Evolutionary conservation across 345 rosid species (phyloP).

Genomic region (Bruguiera sexangula): DNA sequence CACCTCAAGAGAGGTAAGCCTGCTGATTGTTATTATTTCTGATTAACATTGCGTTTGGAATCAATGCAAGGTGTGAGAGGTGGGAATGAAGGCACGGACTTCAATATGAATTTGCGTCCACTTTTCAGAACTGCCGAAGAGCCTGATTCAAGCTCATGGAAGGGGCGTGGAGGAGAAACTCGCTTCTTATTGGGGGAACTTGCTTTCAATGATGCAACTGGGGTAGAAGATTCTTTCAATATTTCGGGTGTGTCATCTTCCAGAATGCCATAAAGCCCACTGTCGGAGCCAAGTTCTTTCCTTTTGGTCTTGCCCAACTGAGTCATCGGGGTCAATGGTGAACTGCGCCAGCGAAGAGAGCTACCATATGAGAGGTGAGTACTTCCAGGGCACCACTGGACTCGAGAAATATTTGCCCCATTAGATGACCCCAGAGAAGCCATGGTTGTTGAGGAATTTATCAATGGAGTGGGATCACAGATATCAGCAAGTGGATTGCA

Average conservation of each 20-base stretch:
- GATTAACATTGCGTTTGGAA: constrained; percentile 19
- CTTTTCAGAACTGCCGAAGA: constrained; percentile 42
- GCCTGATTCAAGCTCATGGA: constrained; percentile 27
- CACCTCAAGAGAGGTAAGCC: constrained; percentile 8
- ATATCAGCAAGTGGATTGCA: constrained; percentile 25
- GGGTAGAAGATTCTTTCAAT: constrained; percentile 38
- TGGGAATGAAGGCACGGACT: constrained; percentile 52
- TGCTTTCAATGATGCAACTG: constrained; percentile 37
- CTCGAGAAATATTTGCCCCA: constrained; percentile 22
- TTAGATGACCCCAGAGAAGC: constrained; percentile 38
- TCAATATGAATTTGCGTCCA: constrained; percentile 55
- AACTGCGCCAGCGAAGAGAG: constrained; percentile 36
- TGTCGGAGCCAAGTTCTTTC: constrained; percentile 26
- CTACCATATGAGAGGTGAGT: constrained; percentile 21
- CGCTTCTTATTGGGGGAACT: constrained; percentile 53
- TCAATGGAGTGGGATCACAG: constrained; percentile 30
- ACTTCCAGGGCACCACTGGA: constrained; percentile 29
- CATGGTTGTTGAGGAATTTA: constrained; percentile 11
- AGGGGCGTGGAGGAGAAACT: constrained; percentile 48
- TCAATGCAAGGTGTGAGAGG: constrained; percentile 48
- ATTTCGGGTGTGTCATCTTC: constrained; percentile 55
- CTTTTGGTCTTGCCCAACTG: constrained; percentile 27
- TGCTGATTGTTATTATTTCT: constrained; percentile 16
- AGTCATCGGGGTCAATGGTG: constrained; percentile 38
- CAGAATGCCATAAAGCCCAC: constrained; percentile 21